Evolutionary conservation across 2,329 filamentous ascomycete genomes (phyloP).

Genomic region (Emericellopsis cladophorae): DNA sequence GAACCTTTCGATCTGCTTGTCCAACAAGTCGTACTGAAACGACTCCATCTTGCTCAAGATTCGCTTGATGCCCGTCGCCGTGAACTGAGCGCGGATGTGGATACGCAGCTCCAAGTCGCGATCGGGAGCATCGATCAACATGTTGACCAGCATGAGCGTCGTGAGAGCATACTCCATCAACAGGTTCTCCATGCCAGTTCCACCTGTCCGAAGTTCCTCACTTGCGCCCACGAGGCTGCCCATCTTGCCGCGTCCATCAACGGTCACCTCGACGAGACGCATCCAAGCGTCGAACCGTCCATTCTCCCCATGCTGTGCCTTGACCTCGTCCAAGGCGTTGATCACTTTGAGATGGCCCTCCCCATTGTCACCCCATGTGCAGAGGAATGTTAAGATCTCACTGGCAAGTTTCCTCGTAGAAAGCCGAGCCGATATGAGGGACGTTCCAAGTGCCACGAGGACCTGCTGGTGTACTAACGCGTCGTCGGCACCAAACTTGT

Average conservation of each 20-base stretch:
- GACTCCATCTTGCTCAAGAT: slow-evolving; percentile 94
- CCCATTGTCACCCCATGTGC: slow-evolving; percentile 76
- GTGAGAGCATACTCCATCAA: slow-evolving; percentile 98
- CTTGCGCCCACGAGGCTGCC: slow-evolving; percentile 93
- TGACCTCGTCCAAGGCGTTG: slow-evolving; percentile 85
- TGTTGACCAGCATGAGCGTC: slow-evolving; percentile 89
- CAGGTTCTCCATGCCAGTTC: slow-evolving; percentile 96
- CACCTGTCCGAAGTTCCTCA: slow-evolving; percentile 88
- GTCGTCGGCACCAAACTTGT: slow-evolving; percentile 97
- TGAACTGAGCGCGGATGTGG: slow-evolving; percentile 93
- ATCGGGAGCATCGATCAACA: slow-evolving; percentile 85
- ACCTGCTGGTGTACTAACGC: slow-evolving; percentile 83
- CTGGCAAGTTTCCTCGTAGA: slow-evolving; percentile 91
- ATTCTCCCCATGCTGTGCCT: slow-evolving; percentile 77
- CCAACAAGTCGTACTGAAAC: slow-evolving; percentile 95
- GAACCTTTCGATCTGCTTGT: slow-evolving; percentile 95
- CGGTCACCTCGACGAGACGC: slow-evolving; percentile 92
- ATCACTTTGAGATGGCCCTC: slow-evolving; percentile 88
- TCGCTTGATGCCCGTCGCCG: slow-evolving; percentile 86
- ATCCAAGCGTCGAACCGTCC: slow-evolving; percentile 97
- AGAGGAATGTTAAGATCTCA: slow-evolving; percentile 91
- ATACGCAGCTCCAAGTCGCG: slow-evolving; percentile 81
- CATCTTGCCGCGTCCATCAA: slow-evolving; percentile 97
- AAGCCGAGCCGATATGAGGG: slow-evolving; percentile 75
- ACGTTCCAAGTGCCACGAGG: slow-evolving; percentile 74